Evolutionary conservation across 345 rosid species (phyloP).

Genomic region (Eucalyptus tenuipes): DNA sequence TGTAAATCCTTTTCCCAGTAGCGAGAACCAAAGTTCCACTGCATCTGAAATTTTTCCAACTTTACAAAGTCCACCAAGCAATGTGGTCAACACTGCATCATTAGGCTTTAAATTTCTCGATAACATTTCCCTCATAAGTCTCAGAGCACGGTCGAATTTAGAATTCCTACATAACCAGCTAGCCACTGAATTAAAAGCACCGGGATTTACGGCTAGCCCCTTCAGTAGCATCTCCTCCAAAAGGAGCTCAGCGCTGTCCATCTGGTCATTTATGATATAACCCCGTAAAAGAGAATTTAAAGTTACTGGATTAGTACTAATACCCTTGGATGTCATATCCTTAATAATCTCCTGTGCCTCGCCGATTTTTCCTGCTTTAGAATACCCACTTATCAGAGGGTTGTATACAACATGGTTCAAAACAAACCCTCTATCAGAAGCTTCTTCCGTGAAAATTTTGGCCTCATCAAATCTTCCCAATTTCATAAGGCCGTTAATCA

Average conservation of each 20-base stretch:
- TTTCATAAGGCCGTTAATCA: conserved; percentile 57
- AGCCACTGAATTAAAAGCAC: conserved; percentile 46
- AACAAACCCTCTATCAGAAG: conserved; percentile 34
- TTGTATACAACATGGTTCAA: conserved; percentile 60
- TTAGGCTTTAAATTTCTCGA: conserved; percentile 54
- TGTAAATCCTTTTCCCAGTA: conserved; percentile 31
- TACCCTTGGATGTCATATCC: conserved; percentile 49
- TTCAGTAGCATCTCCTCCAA: conserved; percentile 50
- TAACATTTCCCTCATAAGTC: conserved; percentile 40
- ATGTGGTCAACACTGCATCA: conserved; percentile 45
- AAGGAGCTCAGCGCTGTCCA: conserved; percentile 35
- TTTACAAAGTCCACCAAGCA: conserved; percentile 54
- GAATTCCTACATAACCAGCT: conserved; percentile 27
- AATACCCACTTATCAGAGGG: conserved; percentile 54
- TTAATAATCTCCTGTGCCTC: conserved; percentile 49
- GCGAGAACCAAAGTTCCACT: conserved; percentile 42
- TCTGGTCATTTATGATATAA: conserved; percentile 34
- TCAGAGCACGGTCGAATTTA: conserved; percentile 45
- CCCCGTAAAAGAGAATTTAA: conserved; percentile 61
- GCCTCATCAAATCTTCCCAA: conserved; percentile 53
- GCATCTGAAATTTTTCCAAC: conserved; percentile 43
- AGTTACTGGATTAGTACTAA: conserved; percentile 51
- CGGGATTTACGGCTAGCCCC: conserved; percentile 38
- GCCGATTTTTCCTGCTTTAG: conserved; percentile 36
- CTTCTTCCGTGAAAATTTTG: conserved; percentile 39